Evolutionary conservation across 2,329 filamentous ascomycete species (phyloP).

Genomic region (Trichoderma sp.): DNA sequence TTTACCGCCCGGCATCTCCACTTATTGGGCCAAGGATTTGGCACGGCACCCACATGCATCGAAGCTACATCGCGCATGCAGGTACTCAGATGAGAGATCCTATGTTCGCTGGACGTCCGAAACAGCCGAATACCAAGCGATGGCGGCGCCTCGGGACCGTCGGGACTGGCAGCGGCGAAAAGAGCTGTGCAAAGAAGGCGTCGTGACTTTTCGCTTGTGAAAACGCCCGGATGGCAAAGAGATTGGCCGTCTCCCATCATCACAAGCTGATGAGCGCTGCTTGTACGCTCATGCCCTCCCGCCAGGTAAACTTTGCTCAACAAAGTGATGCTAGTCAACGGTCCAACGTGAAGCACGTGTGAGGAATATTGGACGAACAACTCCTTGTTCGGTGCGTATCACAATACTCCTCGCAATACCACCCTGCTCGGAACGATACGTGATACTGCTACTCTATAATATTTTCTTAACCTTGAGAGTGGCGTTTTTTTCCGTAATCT

Average conservation of each 20-base stretch:
- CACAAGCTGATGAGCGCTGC: slow-evolving; percentile 3
- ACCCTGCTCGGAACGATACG: background rate
- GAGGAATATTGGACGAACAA: background rate
- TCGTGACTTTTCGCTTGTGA: background rate
- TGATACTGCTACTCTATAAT: background rate
- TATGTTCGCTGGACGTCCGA: slow-evolving; percentile 4
- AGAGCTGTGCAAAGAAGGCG: background rate
- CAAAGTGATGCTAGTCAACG: background rate
- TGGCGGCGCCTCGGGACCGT: slow-evolving; percentile 2
- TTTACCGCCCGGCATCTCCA: slow-evolving; percentile 16
- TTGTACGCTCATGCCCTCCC: background rate
- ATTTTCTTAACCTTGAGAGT: background rate
- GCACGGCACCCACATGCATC: slow-evolving; percentile 19
- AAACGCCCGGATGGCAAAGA: background rate
- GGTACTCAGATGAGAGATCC: slow-evolving; percentile 16
- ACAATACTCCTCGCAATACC: background rate
- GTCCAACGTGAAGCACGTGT: background rate
- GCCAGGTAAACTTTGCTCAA: background rate
- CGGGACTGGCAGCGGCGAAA: background rate
- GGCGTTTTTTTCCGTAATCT: background rate
- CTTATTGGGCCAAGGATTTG: background rate
- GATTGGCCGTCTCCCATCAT: background rate
- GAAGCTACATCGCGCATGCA: slow-evolving; percentile 17
- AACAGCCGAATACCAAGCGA: slow-evolving; percentile 19
- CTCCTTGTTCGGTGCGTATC: background rate